These are phyloP conservation scores for Craspedostauros australis DNA, from an alignment of 108 stramenopile genomes.

Conservation along the genomic window DNA sequence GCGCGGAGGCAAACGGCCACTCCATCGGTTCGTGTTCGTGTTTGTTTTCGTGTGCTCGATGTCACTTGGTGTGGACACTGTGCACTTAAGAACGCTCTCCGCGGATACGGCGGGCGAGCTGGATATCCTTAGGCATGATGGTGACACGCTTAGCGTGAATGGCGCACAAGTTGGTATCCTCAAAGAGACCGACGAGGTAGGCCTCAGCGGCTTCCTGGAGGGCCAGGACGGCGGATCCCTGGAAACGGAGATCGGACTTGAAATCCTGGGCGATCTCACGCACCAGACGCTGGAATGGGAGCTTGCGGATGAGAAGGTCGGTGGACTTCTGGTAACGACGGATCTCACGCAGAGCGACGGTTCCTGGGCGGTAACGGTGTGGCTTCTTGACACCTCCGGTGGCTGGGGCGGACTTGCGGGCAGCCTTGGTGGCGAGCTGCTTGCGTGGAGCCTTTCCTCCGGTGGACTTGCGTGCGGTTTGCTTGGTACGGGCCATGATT, in stretches of 20 bases:
- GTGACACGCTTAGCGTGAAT: constrained; percentile 98
- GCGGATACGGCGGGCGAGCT: constrained; percentile 71
- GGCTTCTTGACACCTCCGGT: constrained; percentile 92
- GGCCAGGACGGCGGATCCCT: constrained; percentile 91
- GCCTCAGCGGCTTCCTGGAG: constrained; percentile 94
- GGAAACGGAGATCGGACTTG: constrained; percentile 97
- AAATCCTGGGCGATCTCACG: constrained; percentile 96
- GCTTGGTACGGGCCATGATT: constrained; percentile 98
- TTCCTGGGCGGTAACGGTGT: constrained; percentile 90
- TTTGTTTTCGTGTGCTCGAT: too few species aligned
- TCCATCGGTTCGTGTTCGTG: too few species aligned
- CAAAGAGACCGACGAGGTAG: constrained; percentile 94
- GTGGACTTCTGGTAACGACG: constrained; percentile 95
- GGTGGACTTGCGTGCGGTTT: constrained; percentile 97
- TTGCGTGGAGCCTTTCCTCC: constrained; percentile 97
- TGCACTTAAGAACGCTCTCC: constrained; percentile 64
- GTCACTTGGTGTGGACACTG: not conserved
- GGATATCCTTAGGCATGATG: constrained; percentile 98
- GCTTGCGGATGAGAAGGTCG: constrained; percentile 92
- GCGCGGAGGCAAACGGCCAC: not conserved
- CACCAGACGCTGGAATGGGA: constrained; percentile 94
- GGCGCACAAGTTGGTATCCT: constrained; percentile 96
- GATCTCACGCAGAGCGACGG: constrained; percentile 97
- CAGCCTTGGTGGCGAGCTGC: constrained; percentile 92
- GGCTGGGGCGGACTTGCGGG: constrained; percentile 70